Base-by-base conservation (phyloP, 495 filamentous ascomycete genomes). In the Lasiosphaeris hirsuta region DNA sequence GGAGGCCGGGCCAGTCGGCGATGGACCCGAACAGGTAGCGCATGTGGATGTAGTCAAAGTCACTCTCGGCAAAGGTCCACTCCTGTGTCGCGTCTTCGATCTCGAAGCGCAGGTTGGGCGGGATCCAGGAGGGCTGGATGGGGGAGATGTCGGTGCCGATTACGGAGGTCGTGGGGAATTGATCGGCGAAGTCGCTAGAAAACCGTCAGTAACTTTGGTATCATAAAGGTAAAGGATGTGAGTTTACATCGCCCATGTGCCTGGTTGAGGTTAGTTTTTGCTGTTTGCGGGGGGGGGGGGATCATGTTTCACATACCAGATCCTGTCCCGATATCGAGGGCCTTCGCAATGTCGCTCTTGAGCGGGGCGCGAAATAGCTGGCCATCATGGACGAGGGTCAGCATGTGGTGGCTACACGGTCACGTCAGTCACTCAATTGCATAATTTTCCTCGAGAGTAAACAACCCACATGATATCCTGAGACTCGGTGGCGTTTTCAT, bases 261-360 rank as follows among this genome's bases (percentile, higher is more conserved):
- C 70, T 66, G 43, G 8, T 48, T 48, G 10, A 30, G 13, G 7
- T 19, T 14, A 8, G 51, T 30, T 3, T 10, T 17, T 37, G 33
- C 0, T 38, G 13, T 10, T 0, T 4, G 23, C 38, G 48, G 34
- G 30, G 4, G 9, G 7, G 15, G 9, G 9, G 42, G 4, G n/a
- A n/a, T n/a, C n/a, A n/a, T n/a, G n/a, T n/a, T n/a, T 18, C 9
- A 23, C 15, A 30, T 10, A 69, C 72, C 74, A 44, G 72, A 75
- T 10, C 86, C 86, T 1, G 86, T 88, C 17, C 87, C 87, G 36
- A 88, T 67, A 57, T 89, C 87, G 4, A 90, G 70, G 4, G 82
- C 78, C 39, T 76, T 79, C 61, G 57, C 19, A 15, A 63, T 52
- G 10, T 80, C 66, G 0, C 68, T 40, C 10, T 61, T 65, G 5